Evolutionary conservation across 805 yeast species (phyloP).

Genomic region (Saccharomycopsis sp.): DNA sequence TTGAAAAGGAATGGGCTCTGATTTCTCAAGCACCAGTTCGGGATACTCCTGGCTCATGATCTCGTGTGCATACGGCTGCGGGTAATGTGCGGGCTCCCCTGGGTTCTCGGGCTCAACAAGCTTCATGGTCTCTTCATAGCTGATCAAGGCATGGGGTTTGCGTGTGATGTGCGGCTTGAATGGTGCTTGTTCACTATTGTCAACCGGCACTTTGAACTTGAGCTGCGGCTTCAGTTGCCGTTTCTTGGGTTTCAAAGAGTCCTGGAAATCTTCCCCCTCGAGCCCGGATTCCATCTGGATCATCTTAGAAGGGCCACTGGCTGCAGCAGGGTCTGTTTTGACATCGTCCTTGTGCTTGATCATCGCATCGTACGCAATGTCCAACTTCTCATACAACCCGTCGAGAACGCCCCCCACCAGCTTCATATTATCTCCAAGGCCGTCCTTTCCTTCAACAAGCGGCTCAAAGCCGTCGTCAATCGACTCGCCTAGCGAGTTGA

Average conservation of each 20-base stretch:
- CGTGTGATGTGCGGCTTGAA: constrained; percentile 63
- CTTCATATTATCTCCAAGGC: constrained; percentile 48
- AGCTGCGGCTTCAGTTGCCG: constrained; percentile 61
- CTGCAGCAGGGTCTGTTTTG: not conserved
- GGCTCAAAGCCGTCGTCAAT: constrained; percentile 27
- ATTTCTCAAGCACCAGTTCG: constrained; percentile 36
- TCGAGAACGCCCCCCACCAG: constrained; percentile 52
- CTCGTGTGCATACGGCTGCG: constrained; percentile 76
- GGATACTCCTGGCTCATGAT: constrained; percentile 67
- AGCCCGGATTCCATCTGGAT: constrained; percentile 44
- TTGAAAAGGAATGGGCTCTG: constrained; percentile 42
- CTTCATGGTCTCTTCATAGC: constrained; percentile 44
- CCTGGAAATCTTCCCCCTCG: constrained; percentile 18
- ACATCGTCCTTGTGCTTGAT: constrained; percentile 20
- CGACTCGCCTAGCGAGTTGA: constrained; percentile 37
- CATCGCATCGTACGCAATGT: constrained; percentile 48
- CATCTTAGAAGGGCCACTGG: constrained; percentile 18
- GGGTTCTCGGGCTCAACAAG: constrained; percentile 26
- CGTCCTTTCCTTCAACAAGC: constrained; percentile 32
- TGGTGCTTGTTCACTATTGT: constrained; percentile 61
- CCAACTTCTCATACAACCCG: constrained; percentile 64
- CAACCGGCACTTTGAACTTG: constrained; percentile 46
- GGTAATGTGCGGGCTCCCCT: constrained; percentile 48
- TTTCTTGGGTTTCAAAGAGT: constrained; percentile 22
- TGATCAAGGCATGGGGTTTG: constrained; percentile 62